Conservation (phyloP, 768 basidiomycete species). For the Amanita rubescens region DNA sequence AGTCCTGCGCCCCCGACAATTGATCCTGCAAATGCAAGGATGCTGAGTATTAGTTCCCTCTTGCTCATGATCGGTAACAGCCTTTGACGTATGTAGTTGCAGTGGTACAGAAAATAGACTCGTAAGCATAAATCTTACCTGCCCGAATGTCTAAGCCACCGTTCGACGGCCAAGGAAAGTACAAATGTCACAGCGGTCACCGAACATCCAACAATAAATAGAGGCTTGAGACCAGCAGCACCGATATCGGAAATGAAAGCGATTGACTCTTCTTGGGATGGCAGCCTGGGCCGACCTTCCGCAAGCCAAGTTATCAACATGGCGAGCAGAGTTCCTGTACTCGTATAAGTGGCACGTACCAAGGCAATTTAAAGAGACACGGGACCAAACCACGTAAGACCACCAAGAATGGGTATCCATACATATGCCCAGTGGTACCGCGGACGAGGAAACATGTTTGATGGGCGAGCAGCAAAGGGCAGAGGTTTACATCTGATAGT, state of each 20-base stretch:
- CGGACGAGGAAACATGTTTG: slow-evolving; percentile 17
- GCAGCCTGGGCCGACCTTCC: slow-evolving; percentile 52
- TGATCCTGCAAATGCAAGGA: slow-evolving; percentile 53
- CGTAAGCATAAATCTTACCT: slow-evolving; percentile 29
- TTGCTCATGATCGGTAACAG: slow-evolving; percentile 52
- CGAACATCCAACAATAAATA: slow-evolving; percentile 60
- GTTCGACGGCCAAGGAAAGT: slow-evolving; percentile 51
- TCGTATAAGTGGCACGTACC: background rate
- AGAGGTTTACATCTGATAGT: background rate
- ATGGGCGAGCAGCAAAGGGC: background rate
- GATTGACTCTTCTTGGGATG: slow-evolving; percentile 46
- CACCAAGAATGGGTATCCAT: slow-evolving; percentile 53
- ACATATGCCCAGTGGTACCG: slow-evolving; percentile 52
- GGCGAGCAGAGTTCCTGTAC: slow-evolving; percentile 48
- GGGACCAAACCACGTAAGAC: slow-evolving; percentile 59
- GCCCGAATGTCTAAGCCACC: slow-evolving; percentile 58
- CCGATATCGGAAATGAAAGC: slow-evolving; percentile 78
- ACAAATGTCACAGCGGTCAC: slow-evolving; percentile 60
- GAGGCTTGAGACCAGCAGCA: slow-evolving; percentile 66
- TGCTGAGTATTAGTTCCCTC: slow-evolving; percentile 46
- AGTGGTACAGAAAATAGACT: background rate
- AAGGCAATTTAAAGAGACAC: slow-evolving; percentile 12
- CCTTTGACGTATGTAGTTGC: slow-evolving; percentile 23
- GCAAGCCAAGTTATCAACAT: slow-evolving; percentile 71
- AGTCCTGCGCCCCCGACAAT: slow-evolving; percentile 59